A percentile compares a stretch with the other conserved stretches of the same genome.
Conservation (phyloP, 352 stramenopile genomes). For the Phytophthora sojae region DNA sequence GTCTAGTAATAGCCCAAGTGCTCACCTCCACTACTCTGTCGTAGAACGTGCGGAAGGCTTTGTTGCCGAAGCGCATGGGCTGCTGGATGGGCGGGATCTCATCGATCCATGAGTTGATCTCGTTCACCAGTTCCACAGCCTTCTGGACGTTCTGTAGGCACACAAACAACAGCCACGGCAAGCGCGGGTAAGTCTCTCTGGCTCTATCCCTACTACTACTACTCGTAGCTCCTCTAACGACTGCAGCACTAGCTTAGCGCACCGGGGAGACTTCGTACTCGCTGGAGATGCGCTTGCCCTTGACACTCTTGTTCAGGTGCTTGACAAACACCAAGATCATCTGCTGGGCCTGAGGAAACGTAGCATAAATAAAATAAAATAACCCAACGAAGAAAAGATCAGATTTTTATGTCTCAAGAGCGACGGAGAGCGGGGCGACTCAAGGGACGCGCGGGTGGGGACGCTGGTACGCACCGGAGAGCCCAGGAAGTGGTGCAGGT, state of each 20-base stretch:
- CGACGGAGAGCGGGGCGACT: not conserved
- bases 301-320: conserved; percentile 83
- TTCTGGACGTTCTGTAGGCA: conserved; percentile 73
- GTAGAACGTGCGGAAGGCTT: conserved; percentile 93
- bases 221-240: not conserved
- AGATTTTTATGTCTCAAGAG: conserved; percentile 6
- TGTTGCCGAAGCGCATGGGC: conserved; percentile 96
- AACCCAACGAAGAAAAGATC: conserved; percentile 11
- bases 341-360: conserved; percentile 64
- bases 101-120: conserved; percentile 90
- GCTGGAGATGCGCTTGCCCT: conserved; percentile 64
- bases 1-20: not conserved
- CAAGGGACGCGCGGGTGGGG: not conserved
- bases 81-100: conserved; percentile 94
- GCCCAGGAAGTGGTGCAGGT: conserved; percentile 73
- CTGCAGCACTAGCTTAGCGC: conserved; percentile 9
- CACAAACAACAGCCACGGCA: conserved; percentile 4
- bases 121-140: conserved; percentile 61
- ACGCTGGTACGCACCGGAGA: conserved; percentile 52
- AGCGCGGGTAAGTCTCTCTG: not conserved
- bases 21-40: conserved; percentile 79
- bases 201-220: no score
- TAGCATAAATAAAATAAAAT: conserved; percentile 5
- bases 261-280: conserved; percentile 75
- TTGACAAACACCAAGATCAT: conserved; percentile 87